These are phyloP conservation scores for Pisolithus orientalis DNA, from an alignment of 768 basidiomycete species.

Conservation along the genomic window DNA sequence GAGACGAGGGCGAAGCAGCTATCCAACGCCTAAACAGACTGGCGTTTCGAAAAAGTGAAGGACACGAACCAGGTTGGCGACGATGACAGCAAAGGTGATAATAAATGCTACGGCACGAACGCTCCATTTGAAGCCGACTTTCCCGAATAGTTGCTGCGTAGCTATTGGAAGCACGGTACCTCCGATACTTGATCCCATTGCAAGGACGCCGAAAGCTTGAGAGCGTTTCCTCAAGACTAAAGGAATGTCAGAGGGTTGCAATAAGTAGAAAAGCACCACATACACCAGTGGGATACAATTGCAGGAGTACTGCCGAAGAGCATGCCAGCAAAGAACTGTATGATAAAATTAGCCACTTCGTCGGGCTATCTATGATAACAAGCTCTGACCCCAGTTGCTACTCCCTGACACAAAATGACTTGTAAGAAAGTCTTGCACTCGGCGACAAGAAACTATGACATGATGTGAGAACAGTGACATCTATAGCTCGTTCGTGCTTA, in stretches of 20 bases:
- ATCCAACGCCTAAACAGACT: conserved; percentile 13
- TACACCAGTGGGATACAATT: conserved; percentile 22
- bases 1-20: conserved; percentile 33
- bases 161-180: conserved; percentile 58
- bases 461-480: neutral
- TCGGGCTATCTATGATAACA: neutral
- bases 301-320: conserved; percentile 18
- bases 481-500: conserved; percentile 29
- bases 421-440: conserved; percentile 24
- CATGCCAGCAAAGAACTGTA: conserved; percentile 17
- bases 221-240: conserved; percentile 1
- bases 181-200: conserved; percentile 57
- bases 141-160: conserved; percentile 41
- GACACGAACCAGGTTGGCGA: conserved; percentile 39
- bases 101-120: conserved; percentile 63
- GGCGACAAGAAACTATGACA: conserved; percentile 16
- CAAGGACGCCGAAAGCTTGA: conserved; percentile 48
- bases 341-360: neutral
- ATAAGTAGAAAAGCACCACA: neutral
- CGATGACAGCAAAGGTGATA: conserved; percentile 40
- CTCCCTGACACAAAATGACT: conserved; percentile 21
- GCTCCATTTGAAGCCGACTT: conserved; percentile 62
- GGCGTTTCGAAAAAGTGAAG: conserved; percentile 10
- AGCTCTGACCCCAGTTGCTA: conserved; percentile 18
- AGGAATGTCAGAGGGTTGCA: neutral